phyloP scores from a whole-genome alignment of 1,284 basidiomycete genomes.

The Cystobasidium pallidum region DNA sequence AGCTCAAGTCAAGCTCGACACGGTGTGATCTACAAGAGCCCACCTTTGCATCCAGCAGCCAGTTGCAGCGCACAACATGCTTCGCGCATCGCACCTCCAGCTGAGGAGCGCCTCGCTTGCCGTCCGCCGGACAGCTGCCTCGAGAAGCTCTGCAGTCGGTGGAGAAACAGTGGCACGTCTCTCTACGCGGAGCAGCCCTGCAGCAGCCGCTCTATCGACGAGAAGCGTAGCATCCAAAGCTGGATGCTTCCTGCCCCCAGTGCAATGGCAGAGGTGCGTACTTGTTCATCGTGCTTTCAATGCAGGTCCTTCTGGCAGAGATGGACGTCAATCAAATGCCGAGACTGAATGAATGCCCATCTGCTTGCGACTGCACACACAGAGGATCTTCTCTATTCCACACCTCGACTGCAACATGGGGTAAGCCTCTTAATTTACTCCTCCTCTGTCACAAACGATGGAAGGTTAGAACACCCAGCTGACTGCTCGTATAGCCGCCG shows the following conservation, averaged over 20 bases:
- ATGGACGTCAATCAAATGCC: background rate
- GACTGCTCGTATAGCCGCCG: conserved; percentile 52
- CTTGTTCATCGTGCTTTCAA: no score
- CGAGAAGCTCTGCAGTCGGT: background rate
- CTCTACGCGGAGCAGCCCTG: conserved; percentile 6
- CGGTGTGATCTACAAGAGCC: no score
- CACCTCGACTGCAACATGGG: conserved; percentile 12
- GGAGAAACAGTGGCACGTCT: conserved; percentile 11
- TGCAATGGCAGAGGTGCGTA: conserved; percentile 13
- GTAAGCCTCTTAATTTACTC: background rate
- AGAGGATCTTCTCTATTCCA: conserved; percentile 9
- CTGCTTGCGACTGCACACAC: background rate
- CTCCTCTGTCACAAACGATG: no score
- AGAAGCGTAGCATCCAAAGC: background rate
- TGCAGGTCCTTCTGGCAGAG: background rate
- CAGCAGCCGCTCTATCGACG: background rate
- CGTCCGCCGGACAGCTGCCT: background rate
- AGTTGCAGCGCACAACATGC: conserved; percentile 10
- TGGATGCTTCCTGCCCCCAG: background rate
- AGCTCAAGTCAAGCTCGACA: no score
- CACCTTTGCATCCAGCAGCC: background rate
- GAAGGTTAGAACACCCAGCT: background rate
- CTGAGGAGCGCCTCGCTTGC: conserved; percentile 10
- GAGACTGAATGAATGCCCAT: background rate
- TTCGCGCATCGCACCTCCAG: conserved; percentile 29